Evolutionary conservation across 1,139 yeast species (phyloP).

Genomic region (Yamadazyma oceani): DNA sequence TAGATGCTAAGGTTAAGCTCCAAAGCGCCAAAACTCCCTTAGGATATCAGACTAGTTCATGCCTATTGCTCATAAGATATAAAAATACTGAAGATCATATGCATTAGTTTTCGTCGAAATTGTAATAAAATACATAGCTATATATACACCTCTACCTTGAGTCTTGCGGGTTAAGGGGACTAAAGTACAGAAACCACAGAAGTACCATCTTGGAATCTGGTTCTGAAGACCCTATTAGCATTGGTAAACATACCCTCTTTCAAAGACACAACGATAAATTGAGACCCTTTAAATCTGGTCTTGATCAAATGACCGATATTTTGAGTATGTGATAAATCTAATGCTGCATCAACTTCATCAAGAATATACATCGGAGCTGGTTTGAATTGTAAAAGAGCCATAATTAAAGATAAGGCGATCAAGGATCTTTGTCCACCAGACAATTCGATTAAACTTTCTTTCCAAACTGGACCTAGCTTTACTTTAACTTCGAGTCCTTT

Average conservation of each 20-base stretch:
- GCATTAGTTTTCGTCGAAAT: too few species aligned
- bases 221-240: conserved; percentile 90
- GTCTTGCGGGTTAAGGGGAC: too few species aligned
- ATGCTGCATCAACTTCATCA: conserved; percentile 98
- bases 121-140: too few species aligned
- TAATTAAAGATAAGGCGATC: conserved; percentile 84
- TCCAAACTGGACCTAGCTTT: conserved; percentile 90
- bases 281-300: conserved; percentile 92
- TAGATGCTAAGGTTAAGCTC: too few species aligned
- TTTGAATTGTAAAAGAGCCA: conserved; percentile 88
- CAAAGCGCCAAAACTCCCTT: too few species aligned
- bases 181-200: conserved; percentile 72
- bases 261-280: conserved; percentile 92
- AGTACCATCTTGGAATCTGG: conserved; percentile 95
- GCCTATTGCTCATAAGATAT: too few species aligned
- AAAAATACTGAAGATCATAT: too few species aligned
- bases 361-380: conserved; percentile 98
- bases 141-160: too few species aligned
- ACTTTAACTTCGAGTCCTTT: conserved; percentile 92
- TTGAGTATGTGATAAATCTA: conserved; percentile 95
- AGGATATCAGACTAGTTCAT: too few species aligned
- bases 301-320: conserved; percentile 95
- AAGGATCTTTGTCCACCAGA: conserved; percentile 98
- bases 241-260: conserved; percentile 98
- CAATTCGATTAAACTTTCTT: conserved; percentile 89